Evolutionary conservation across 2,329 filamentous ascomycete species (phyloP).

Genomic region (Tolypocladium guangdongense): DNA sequence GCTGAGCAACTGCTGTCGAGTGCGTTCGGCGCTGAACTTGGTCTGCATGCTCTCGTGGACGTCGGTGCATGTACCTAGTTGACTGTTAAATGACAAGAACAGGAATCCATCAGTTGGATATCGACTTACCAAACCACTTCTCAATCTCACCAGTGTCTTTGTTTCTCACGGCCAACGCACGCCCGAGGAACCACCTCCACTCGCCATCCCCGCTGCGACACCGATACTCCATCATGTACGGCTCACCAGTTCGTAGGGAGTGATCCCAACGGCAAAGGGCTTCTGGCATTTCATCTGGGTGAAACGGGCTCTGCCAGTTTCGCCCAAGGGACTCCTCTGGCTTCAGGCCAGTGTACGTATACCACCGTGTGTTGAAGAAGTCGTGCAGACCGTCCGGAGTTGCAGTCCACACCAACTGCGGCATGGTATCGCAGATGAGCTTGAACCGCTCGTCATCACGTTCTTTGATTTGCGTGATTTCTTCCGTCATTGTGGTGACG

Average conservation of each 20-base stretch:
- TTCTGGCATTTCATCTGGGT: conserved; percentile 56
- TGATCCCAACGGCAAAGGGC: conserved; percentile 47
- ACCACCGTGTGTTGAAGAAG: conserved; percentile 71
- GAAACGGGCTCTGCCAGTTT: conserved; percentile 54
- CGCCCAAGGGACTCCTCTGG: conserved; percentile 50
- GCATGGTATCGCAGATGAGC: conserved; percentile 64
- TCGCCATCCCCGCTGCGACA: conserved; percentile 55
- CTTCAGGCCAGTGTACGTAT: conserved; percentile 62
- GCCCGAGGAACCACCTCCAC: conserved; percentile 70
- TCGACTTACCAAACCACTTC: conserved; percentile 58
- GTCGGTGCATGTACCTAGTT: conserved; percentile 57
- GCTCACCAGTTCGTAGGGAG: conserved; percentile 54
- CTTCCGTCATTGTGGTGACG: conserved; percentile 57
- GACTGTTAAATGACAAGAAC: not conserved
- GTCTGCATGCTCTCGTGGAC: conserved; percentile 65
- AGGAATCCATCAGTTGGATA: not conserved
- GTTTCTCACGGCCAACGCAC: conserved; percentile 58
- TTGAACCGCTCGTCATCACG: conserved; percentile 65
- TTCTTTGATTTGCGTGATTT: conserved; percentile 58
- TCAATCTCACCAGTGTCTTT: conserved; percentile 56
- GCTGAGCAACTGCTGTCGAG: conserved; percentile 58
- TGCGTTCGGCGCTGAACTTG: conserved; percentile 53
- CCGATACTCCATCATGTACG: conserved; percentile 61
- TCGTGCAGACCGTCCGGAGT: conserved; percentile 54
- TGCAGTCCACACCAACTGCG: conserved; percentile 65